Evolutionary conservation across 2,329 filamentous ascomycete genomes (phyloP).

Genomic region (Plenodomus tracheiphilus): DNA sequence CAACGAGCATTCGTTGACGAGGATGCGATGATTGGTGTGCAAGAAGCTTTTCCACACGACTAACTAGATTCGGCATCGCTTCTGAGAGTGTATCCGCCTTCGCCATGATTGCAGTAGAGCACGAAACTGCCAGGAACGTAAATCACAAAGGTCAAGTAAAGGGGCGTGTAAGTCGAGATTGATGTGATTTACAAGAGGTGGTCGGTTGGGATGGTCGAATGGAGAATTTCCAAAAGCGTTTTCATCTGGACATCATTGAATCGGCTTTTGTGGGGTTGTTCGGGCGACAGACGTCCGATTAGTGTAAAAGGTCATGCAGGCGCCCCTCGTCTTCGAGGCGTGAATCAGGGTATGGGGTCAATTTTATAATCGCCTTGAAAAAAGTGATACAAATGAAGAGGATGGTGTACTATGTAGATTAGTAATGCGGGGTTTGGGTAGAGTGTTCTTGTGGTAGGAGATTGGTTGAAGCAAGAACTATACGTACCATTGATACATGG

Average conservation of each 20-base stretch:
- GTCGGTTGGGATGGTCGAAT: background rate
- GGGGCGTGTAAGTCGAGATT: too few species aligned
- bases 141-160: too few species aligned
- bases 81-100: constrained; percentile 8
- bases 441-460: too few species aligned
- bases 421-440: too few species aligned
- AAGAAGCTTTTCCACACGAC: constrained; percentile 21
- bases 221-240: background rate
- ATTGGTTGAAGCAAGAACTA: too few species aligned
- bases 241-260: background rate
- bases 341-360: constrained; percentile 8
- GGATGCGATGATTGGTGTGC: constrained; percentile 20
- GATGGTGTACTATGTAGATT: too few species aligned
- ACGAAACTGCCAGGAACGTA: background rate
- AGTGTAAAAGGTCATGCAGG: too few species aligned
- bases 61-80: constrained; percentile 23
- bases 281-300: constrained; percentile 27
- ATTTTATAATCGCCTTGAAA: too few species aligned
- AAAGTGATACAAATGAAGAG: too few species aligned
- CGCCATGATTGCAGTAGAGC: constrained; percentile 12
- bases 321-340: constrained; percentile 1
- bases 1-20: constrained; percentile 26
- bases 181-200: too few species aligned
- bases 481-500: too few species aligned
- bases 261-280: constrained; percentile 15